Evolutionary conservation across 2,329 filamentous ascomycete genomes (phyloP).

Genomic region (Nigrospora osmanthi): DNA sequence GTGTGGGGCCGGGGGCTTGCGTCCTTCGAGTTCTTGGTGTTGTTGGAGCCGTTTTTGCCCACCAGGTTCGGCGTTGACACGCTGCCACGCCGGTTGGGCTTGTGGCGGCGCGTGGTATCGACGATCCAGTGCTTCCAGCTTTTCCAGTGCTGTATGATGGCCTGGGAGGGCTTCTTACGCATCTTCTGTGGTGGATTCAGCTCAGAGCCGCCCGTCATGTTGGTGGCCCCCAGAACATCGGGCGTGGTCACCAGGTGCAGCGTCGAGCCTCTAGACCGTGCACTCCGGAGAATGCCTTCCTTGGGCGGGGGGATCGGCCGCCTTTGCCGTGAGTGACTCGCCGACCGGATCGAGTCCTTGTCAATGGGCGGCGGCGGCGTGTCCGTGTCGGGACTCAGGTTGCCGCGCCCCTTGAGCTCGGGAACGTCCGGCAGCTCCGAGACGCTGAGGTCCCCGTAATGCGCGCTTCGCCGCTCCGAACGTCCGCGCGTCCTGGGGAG

Average conservation of each 20-base stretch:
- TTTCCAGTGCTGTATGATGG: conserved; percentile 54
- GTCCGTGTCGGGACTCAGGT: conserved; percentile 33
- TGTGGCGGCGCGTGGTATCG: conserved; percentile 47
- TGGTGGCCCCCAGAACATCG: conserved; percentile 29
- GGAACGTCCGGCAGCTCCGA: conserved; percentile 72
- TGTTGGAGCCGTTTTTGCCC: conserved; percentile 35
- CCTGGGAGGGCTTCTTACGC: conserved; percentile 49
- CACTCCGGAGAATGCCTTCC: conserved; percentile 60
- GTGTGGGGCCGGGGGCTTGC: conserved; percentile 52
- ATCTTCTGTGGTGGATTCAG: conserved; percentile 33
- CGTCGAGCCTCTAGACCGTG: conserved; percentile 73
- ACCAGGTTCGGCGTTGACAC: conserved; percentile 53
- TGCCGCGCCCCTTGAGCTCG: conserved; percentile 46
- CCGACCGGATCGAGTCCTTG: conserved; percentile 68
- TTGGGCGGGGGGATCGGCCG: conserved; percentile 79
- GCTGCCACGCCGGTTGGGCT: conserved; percentile 41
- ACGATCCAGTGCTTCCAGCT: conserved; percentile 58
- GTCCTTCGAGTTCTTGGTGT: conserved; percentile 39
- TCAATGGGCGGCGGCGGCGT: conserved; percentile 66
- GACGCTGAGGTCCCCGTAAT: conserved; percentile 54
- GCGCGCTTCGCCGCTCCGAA: conserved; percentile 65
- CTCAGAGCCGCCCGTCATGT: conserved; percentile 9
- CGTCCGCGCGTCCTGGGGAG: conserved; percentile 67
- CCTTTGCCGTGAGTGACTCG: conserved; percentile 69
- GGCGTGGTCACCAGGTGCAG: conserved; percentile 73